phyloP scores from a whole-genome alignment of 176 grass and related monocot genomes.

The Triticum timopheevii region DNA sequence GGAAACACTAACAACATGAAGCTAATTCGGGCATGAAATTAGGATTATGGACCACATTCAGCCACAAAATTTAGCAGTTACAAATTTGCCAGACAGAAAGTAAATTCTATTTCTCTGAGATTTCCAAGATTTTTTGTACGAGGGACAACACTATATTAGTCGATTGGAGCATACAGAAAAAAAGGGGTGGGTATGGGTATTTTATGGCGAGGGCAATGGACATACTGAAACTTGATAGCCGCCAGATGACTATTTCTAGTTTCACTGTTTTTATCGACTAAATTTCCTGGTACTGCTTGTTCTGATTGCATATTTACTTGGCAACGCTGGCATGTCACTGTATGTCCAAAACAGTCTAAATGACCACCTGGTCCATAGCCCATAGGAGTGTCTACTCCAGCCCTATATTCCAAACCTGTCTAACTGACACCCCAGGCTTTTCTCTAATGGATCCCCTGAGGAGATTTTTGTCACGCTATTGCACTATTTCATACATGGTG shows the following conservation, averaged over 20 bases:
- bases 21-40: background rate
- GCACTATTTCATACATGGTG: background rate
- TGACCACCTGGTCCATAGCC: background rate
- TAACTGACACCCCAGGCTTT: background rate
- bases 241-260: background rate
- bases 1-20: background rate
- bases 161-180: background rate
- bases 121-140: background rate
- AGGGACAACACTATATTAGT: background rate
- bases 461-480: background rate
- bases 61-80: background rate
- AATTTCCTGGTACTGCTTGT: background rate
- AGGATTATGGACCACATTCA: background rate
- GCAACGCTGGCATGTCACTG: background rate
- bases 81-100: background rate
- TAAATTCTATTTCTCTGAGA: background rate
- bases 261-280: background rate
- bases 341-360: background rate
- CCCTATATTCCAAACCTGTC: background rate
- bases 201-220: background rate
- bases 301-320: constrained; percentile 10
- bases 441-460: background rate
- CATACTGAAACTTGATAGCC: background rate
- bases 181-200: background rate
- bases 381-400: background rate